Evolutionary conservation across 2,329 filamentous ascomycete species (phyloP), one percentile per base, ranked within the genome.

Genomic region (Trichoderma koningii): DNA sequence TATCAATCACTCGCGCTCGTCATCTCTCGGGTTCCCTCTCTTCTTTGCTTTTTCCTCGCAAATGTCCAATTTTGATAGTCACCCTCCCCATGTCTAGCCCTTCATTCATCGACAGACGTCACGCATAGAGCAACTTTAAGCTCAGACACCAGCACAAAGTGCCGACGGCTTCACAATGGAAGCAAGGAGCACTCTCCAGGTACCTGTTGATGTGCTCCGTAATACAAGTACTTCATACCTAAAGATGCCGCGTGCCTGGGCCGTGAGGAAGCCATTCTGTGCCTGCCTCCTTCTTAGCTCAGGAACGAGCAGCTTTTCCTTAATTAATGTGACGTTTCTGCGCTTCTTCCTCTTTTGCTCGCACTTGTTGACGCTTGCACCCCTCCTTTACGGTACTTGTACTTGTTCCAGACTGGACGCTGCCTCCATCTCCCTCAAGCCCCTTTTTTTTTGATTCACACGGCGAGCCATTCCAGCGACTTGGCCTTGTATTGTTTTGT

Each of bases 391-490:
- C n/a, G 3, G 9, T 38, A 38, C 12, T 38, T 38, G 34, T 38
- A 38, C 34, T 14, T 14, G 34, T 38, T 38, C 34, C 34, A 38
- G 34, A 38, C 34, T 38, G 34, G 34, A 38, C 12, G 34, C 34
- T 38, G 34, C 34, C 34, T 64, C 63, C 59, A 34, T 62, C 30
- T 56, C 50, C 44, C 48, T 50, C 30, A 60, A 26, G 47, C 42
- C 64, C 53, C 56, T 42, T 44, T 62, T 65, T 44, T 42, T 61
- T 52, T 55, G 23, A 57, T 51, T 65, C 63, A 52, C 61, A 64
- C 55, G 17, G 42, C 21, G 21, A 48, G 12, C 19, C 60, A 63
- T n/a, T 26, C 60, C 6, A 47, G 48, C 50, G 45, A 63, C 30
- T 41, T n/a, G 23, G 26, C 41, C 61, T 56, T 44, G 52, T 44